These are phyloP conservation scores for Hypoxylon sp. DNA, from an alignment of 2,329 filamentous ascomycete genomes.

Conservation along the genomic window DNA sequence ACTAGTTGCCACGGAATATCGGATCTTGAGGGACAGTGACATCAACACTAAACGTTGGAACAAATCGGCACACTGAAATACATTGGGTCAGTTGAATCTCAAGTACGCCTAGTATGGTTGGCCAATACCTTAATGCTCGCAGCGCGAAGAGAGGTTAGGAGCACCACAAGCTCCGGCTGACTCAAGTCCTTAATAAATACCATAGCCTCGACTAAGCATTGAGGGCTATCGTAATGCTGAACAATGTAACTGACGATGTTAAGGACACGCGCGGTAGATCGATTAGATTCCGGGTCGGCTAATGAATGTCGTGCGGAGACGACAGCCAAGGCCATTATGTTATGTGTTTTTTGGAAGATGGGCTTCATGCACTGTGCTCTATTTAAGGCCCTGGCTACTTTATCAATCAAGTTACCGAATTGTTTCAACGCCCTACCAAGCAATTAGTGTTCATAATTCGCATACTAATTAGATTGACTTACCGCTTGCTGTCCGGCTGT, in stretches of 20 bases:
- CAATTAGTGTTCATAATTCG: slow-evolving; percentile 22
- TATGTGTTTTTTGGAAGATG: slow-evolving; percentile 37
- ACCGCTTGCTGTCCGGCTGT: slow-evolving; percentile 55
- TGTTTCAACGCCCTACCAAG: slow-evolving; percentile 43
- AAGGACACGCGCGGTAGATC: slow-evolving; percentile 29
- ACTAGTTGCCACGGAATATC: slow-evolving; percentile 43
- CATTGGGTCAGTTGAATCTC: slow-evolving; percentile 12
- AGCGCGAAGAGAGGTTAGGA: slow-evolving; percentile 53
- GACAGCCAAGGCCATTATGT: slow-evolving; percentile 34
- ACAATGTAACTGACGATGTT: slow-evolving; percentile 58
- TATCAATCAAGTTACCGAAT: slow-evolving; percentile 34
- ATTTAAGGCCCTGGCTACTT: slow-evolving; percentile 31
- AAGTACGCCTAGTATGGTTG: slow-evolving; percentile 34
- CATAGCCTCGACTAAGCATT: slow-evolving; percentile 65
- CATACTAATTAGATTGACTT: slow-evolving; percentile 33
- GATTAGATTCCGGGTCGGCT: neutral
- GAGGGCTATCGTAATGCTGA: slow-evolving; percentile 55
- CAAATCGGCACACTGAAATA: slow-evolving; percentile 31
- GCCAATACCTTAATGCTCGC: slow-evolving; percentile 51
- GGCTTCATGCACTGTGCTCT: slow-evolving; percentile 25
- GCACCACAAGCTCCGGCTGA: slow-evolving; percentile 57
- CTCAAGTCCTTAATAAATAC: slow-evolving; percentile 61
- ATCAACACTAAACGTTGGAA: slow-evolving; percentile 34
- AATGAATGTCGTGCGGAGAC: slow-evolving; percentile 22
- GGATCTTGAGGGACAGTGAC: slow-evolving; percentile 38